Conservation (phyloP, 371 early-diverging fungal species). For the Gilbertella persicaria region DNA sequence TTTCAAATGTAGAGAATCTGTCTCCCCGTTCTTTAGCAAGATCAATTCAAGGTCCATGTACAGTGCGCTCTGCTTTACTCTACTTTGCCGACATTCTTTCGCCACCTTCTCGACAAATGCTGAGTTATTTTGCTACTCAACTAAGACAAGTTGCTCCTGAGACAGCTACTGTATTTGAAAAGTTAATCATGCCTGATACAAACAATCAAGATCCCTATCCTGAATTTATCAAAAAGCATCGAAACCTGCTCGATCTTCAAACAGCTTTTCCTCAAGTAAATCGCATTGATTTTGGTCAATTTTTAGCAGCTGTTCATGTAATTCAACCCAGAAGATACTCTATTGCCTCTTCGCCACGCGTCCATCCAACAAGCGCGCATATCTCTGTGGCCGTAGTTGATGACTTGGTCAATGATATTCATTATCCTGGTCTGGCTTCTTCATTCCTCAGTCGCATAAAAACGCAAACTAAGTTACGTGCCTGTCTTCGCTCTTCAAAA, state of each 20-base stretch:
- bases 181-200: conserved; percentile 31
- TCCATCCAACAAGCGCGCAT: conserved; percentile 24
- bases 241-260: conserved; percentile 51
- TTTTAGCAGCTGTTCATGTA: conserved; percentile 41
- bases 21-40: conserved; percentile 56
- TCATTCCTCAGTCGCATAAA: conserved; percentile 20
- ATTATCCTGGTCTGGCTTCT: conserved; percentile 42
- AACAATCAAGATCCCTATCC: conserved; percentile 33
- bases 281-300: conserved; percentile 40
- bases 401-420: conserved; percentile 34
- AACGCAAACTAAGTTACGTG: conserved; percentile 17
- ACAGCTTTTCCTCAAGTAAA: conserved; percentile 43
- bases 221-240: conserved; percentile 38
- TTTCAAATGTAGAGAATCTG: conserved; percentile 11
- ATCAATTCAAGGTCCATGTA: conserved; percentile 46
- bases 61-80: conserved; percentile 43
- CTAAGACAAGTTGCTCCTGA: conserved; percentile 29
- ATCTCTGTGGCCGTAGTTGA: conserved; percentile 41
- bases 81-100: conserved; percentile 49
- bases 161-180: conserved; percentile 30
- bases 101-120: conserved; percentile 45
- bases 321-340: conserved; percentile 59
- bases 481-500: conserved; percentile 38
- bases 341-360: conserved; percentile 49
- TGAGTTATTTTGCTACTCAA: conserved; percentile 40